phyloP scores from a whole-genome alignment of 805 yeast species.

The Pichia sporocuriosa region DNA sequence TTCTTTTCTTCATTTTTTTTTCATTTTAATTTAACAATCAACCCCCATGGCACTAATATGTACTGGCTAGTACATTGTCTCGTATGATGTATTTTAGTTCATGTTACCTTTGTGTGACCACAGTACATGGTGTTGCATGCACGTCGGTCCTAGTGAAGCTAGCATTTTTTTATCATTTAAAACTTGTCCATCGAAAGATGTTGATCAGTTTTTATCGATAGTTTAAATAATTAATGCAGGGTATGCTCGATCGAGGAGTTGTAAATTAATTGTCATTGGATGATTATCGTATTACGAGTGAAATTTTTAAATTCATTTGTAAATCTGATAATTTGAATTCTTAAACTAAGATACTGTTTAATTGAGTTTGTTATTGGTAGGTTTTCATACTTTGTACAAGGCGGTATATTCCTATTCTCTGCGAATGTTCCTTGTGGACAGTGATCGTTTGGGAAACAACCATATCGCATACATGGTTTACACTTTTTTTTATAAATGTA shows the following conservation, averaged over 20 bases:
- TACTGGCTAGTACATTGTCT: conserved; percentile 18
- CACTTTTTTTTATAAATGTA: neutral
- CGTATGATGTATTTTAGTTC: conserved; percentile 10
- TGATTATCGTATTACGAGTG: conserved; percentile 7
- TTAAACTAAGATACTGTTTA: conserved; percentile 9
- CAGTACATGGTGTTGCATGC: conserved; percentile 25
- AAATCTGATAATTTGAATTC: conserved; percentile 17
- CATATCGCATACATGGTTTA: conserved; percentile 87
- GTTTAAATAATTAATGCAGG: conserved; percentile 54
- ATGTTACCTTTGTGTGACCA: conserved; percentile 17
- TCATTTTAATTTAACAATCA: conserved; percentile 25
- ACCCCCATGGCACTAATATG: conserved; percentile 29
- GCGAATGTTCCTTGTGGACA: conserved; percentile 79
- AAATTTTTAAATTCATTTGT: neutral
- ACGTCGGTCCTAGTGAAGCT: conserved; percentile 34
- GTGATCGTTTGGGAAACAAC: conserved; percentile 98
- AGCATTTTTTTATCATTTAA: conserved; percentile 16
- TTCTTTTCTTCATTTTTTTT: neutral
- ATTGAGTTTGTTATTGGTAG: conserved; percentile 59
- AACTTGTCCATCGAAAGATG: conserved; percentile 19
- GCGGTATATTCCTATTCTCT: conserved; percentile 99
- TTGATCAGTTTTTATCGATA: conserved; percentile 24
- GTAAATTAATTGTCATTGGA: conserved; percentile 45
- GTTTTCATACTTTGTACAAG: conserved; percentile 37
- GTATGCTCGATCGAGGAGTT: conserved; percentile 97